Base-by-base conservation (phyloP, 2,329 filamentous ascomycete genomes). In the Botrytis sinoallii region DNA sequence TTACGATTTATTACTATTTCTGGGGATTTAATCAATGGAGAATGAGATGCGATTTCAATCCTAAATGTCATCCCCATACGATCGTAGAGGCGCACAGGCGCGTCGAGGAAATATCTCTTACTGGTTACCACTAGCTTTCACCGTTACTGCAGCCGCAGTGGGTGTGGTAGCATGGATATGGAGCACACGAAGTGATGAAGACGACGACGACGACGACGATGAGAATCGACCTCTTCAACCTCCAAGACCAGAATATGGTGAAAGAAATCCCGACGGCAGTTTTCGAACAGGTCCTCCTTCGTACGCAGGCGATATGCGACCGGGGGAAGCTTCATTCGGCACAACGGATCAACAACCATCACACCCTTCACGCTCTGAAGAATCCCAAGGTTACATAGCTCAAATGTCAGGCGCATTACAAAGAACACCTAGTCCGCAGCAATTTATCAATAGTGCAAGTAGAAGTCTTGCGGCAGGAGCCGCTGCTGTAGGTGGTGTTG, bases 151-250 rank as follows among this genome's bases (percentile, higher is more conserved):
- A 78, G 95, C 95, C 75, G 94, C 95, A 35, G 91, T 93, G 72
- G 94, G 95, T 48, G 84, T 97, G 66, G 95, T 91, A 70, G 94
- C 94, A 73, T 98, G 95, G 95, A 90, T 95, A 75, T 97, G 94
- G 94, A 97, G 92, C 82, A 94, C 97, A 84, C 91, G 93, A 79
- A 89, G 88, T 80, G 91, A 93, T 77, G 88, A 91, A 74, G 91
- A 93, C 71, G 91, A 94, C 42, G 87, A 89, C 75, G 70, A 71
- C 38, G 67, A 84, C 75, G 70, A 71, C 42, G 67, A 84, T 85
- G 78, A 85, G 86, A 72, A 85, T 85, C 75, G 82, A 86, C 75
- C 85, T 22, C 48, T 55, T 82, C 74, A 82, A 82, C 75, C 82
- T 86, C 77, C 88, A 86, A 78, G 87, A 84, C 76, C 77, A 29